Percentiles rank a stretch among this genome's conserved stretches.
These are phyloP conservation scores for Iris macrosiphon DNA, from an alignment of 106 monocot genomes.

Conservation along the genomic window DNA sequence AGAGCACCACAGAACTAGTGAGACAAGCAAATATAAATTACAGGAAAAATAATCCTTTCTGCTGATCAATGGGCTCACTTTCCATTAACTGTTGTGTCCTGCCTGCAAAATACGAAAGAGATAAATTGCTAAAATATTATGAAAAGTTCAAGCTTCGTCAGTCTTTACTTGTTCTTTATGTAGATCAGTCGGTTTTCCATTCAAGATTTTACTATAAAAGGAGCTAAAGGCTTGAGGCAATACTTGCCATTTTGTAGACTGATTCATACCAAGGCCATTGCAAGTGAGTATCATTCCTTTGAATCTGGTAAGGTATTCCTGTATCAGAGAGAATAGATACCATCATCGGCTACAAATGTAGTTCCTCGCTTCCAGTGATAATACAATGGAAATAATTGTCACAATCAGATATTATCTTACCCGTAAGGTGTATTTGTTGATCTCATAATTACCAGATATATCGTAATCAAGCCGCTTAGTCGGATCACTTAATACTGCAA, in stretches of 20 bases:
- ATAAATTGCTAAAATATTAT: not conserved
- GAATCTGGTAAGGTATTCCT: slow-evolving; percentile 79
- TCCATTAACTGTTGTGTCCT: slow-evolving; percentile 30
- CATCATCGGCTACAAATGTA: not conserved
- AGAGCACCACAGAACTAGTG: too few relatives aligned
- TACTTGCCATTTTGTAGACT: slow-evolving; percentile 29
- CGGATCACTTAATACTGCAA: slow-evolving; percentile 66
- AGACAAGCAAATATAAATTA: too few relatives aligned
- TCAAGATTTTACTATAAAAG: too few relatives aligned
- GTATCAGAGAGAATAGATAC: slow-evolving; percentile 6
- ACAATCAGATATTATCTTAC: slow-evolving; percentile 18
- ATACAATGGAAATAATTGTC: not conserved
- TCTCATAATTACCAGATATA: slow-evolving; percentile 42
- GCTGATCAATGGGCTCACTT: slow-evolving; percentile 8
- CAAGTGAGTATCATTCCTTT: slow-evolving; percentile 86
- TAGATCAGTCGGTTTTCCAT: too few relatives aligned
- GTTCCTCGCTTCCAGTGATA: not conserved
- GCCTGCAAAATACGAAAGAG: not conserved
- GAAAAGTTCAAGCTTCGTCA: too few relatives aligned
- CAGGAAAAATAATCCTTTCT: not conserved
- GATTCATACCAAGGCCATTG: slow-evolving; percentile 70
- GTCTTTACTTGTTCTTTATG: too few relatives aligned
- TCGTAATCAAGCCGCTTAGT: slow-evolving; percentile 58
- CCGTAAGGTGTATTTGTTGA: slow-evolving; percentile 45
- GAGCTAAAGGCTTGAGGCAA: too few relatives aligned